These are phyloP conservation scores for Metarhizium rileyi DNA, from an alignment of 2,329 filamentous ascomycete genomes.

Conservation along the genomic window DNA sequence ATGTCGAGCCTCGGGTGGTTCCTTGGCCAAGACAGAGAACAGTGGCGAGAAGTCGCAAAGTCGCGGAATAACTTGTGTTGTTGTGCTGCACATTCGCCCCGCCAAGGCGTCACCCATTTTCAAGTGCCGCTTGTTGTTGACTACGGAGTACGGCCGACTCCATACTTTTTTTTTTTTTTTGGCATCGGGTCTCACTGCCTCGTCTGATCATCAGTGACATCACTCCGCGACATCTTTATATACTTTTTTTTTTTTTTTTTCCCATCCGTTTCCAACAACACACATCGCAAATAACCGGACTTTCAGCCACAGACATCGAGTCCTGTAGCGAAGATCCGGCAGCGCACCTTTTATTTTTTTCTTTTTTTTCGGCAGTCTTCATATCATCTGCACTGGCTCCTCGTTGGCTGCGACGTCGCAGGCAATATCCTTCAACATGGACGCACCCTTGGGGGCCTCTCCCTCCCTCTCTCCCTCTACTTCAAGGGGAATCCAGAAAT, in stretches of 20 bases:
- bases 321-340: not conserved
- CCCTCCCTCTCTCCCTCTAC: slow-evolving; percentile 11
- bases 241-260: too few relatives aligned
- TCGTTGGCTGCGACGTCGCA: not conserved
- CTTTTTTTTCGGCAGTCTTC: too few relatives aligned
- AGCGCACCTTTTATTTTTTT: too few relatives aligned
- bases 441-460: slow-evolving; percentile 12
- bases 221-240: not conserved
- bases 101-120: too few relatives aligned
- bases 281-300: not conserved
- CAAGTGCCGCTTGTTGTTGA: too few relatives aligned
- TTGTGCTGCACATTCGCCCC: too few relatives aligned
- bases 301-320: not conserved
- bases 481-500: slow-evolving; percentile 22
- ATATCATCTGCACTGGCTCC: not conserved
- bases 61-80: too few relatives aligned
- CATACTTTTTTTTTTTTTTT: not conserved
- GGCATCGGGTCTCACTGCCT: not conserved
- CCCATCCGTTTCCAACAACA: too few relatives aligned
- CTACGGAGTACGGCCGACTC: too few relatives aligned
- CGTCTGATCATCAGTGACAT: not conserved
- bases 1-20: too few relatives aligned
- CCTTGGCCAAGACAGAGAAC: too few relatives aligned
- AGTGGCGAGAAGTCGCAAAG: too few relatives aligned
- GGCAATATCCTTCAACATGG: slow-evolving; percentile 12